phyloP scores from a whole-genome alignment of 108 stramenopile genomes.

The Skeletonema costatum region DNA sequence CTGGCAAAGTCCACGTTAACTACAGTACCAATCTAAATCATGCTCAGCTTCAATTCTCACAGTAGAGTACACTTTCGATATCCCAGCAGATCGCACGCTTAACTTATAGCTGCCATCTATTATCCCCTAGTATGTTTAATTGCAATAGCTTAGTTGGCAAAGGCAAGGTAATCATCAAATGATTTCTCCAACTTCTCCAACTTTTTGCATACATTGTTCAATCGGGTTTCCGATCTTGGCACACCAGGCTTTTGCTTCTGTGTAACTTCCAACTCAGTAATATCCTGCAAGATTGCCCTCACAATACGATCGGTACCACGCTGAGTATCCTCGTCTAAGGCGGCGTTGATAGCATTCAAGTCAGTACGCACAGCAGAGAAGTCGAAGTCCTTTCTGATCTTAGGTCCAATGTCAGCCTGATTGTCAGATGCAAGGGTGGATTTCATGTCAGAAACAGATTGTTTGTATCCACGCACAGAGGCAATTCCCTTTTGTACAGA shows the following conservation, averaged over 20 bases:
- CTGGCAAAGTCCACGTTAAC: not conserved
- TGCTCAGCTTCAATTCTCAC: not conserved
- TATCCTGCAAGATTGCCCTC: conserved; percentile 88
- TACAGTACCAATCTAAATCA: not conserved
- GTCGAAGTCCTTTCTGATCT: conserved; percentile 81
- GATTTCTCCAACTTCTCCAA: conserved; percentile 82
- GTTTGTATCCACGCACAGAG: conserved; percentile 53
- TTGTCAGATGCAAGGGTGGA: conserved; percentile 50
- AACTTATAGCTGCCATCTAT: not conserved
- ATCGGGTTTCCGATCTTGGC: conserved; percentile 74
- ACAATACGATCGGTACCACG: conserved; percentile 92
- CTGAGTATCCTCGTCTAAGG: conserved; percentile 94
- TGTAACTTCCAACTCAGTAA: conserved; percentile 83
- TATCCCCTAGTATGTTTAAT: not conserved
- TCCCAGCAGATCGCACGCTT: not conserved
- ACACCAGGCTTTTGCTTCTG: conserved; percentile 88
- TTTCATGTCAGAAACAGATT: conserved; percentile 65
- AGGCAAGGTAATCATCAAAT: conserved; percentile 82
- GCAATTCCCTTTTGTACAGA: conserved; percentile 72
- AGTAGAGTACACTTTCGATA: not conserved
- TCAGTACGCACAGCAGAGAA: conserved; percentile 70
- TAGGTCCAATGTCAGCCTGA: conserved; percentile 78
- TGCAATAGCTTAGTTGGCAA: conserved; percentile 50
- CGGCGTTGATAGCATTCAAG: conserved; percentile 84
- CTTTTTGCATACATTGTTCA: conserved; percentile 77